phyloP scores from a whole-genome alignment of 495 filamentous ascomycete genomes.

The Thermochaetoides thermophila region DNA sequence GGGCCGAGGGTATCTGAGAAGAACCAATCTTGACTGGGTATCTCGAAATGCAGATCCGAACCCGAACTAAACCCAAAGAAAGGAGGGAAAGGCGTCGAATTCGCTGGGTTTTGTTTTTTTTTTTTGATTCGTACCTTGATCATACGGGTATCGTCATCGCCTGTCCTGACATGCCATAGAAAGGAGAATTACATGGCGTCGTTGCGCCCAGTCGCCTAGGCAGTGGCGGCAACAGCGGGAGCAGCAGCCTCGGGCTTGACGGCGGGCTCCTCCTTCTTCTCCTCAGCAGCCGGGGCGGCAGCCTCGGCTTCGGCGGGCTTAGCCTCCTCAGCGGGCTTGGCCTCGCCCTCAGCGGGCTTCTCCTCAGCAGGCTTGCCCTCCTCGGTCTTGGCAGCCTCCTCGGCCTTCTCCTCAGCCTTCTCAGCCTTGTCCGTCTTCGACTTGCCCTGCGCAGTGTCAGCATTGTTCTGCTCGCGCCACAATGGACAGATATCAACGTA shows the following conservation, averaged over 20 bases:
- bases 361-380: constrained; percentile 36
- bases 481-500: background rate
- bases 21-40: constrained; percentile 38
- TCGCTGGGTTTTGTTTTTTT: constrained; percentile 14
- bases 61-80: constrained; percentile 30
- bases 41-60: constrained; percentile 42
- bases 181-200: too few species aligned
- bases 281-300: constrained; percentile 15
- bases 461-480: background rate
- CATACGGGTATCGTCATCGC: constrained; percentile 11
- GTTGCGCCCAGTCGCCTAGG: too few species aligned
- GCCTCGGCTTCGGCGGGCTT: constrained; percentile 26
- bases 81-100: constrained; percentile 19
- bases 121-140: constrained; percentile 2
- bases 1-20: constrained; percentile 28
- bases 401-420: constrained; percentile 30
- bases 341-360: constrained; percentile 22
- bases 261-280: constrained; percentile 18
- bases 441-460: constrained; percentile 14
- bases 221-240: constrained; percentile 32
- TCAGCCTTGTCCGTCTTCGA: constrained; percentile 21
- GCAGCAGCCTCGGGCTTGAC: constrained; percentile 24
- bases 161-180: too few species aligned
- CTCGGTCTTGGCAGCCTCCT: constrained; percentile 33
- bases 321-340: constrained; percentile 24